A percentile compares a stretch with the other conserved stretches of the same genome.
Conservation (phyloP, 2,329 filamentous ascomycete genomes). For the Thermochaetoides dissita region DNA sequence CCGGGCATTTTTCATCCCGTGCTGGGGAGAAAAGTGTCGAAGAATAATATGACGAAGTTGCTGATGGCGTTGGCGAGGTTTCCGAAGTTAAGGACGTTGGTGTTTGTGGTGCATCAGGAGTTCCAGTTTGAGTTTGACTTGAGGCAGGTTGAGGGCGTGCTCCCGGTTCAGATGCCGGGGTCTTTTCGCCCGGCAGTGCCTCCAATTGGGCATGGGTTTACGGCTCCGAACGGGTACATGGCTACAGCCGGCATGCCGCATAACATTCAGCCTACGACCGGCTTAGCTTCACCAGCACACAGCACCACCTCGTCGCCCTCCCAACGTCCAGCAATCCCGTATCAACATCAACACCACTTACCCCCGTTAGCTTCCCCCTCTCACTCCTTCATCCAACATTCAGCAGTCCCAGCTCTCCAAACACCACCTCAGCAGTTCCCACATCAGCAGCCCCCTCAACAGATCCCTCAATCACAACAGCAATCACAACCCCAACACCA, state of each 20-base stretch:
- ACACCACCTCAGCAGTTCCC: conserved; percentile 3
- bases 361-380: not conserved
- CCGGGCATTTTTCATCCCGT: conserved; percentile 32
- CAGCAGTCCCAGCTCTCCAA: not conserved
- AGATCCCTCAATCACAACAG: conserved; percentile 1
- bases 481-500: conserved; percentile 1
- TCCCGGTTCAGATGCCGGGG: conserved; percentile 3
- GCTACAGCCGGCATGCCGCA: too few species aligned
- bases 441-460: conserved; percentile 1
- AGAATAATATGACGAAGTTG: conserved; percentile 29
- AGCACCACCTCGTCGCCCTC: conserved; percentile 4
- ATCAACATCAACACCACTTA: conserved; percentile 1
- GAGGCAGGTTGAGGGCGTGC: too few species aligned
- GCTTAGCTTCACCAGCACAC: conserved; percentile 2
- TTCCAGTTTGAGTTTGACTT: conserved; percentile 31
- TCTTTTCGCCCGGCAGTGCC: not conserved
- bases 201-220: too few species aligned
- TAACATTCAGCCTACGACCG: not conserved
- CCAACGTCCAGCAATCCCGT: conserved; percentile 3
- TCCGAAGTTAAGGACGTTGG: conserved; percentile 24
- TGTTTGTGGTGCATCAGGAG: conserved; percentile 34
- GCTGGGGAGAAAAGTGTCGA: conserved; percentile 29
- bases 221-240: too few species aligned
- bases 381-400: too few species aligned
- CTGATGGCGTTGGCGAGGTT: conserved; percentile 28